Base-by-base conservation (phyloP, 192 early-diverging fungal species). In the Coemansia erecta region DNA sequence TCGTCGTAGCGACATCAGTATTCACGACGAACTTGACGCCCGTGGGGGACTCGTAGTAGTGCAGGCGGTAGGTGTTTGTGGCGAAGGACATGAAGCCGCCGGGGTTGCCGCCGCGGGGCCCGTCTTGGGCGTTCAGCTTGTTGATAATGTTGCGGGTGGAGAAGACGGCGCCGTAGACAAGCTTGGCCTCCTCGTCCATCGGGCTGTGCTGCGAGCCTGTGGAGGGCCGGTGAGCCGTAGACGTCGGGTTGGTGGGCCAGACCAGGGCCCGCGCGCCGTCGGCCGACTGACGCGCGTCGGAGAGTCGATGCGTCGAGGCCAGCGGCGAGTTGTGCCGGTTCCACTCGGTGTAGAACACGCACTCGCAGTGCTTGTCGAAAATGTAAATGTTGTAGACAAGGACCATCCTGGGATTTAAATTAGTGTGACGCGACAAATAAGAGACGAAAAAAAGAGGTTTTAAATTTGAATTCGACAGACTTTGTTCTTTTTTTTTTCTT, bases 131-230 rank as follows among this genome's bases (percentile, higher is more conserved):
- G 63, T 80, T 85, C 2, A 97, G 80, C 65, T 97, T 96, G 54
- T 80, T 84, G 46, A 94, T 89, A 17, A 96, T 85, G 62, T 97
- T 98, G 49, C 90, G 80, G 26, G 94, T 82, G 12, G 92, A 94
- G 49, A 88, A 92, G 13, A 95, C 86, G n/a, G 95, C 93, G 58
- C 95, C 95, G 65, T 97, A 98, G 15, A 98, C 93, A 15, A 98
- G 84, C 68, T 98, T 98, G 0, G 90, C 88, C 54, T 97, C 91
- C 63, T 97, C 94, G 52, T 90, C 85, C 58, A 81, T 75, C 35
- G 66, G 33, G 52, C 68, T 70, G 37, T 61, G 61, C 8, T 40
- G 48, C 1, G 68, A 70, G 10, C 46, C 64, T 18, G 47, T 33
- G 11, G 61, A 48, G 21, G 53, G 21, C 17, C 56, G 50, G 26